These are phyloP conservation scores for Climacium dendroides DNA, from an alignment of 225 moss, liverwort and hornwort species.

Conservation along the genomic window DNA sequence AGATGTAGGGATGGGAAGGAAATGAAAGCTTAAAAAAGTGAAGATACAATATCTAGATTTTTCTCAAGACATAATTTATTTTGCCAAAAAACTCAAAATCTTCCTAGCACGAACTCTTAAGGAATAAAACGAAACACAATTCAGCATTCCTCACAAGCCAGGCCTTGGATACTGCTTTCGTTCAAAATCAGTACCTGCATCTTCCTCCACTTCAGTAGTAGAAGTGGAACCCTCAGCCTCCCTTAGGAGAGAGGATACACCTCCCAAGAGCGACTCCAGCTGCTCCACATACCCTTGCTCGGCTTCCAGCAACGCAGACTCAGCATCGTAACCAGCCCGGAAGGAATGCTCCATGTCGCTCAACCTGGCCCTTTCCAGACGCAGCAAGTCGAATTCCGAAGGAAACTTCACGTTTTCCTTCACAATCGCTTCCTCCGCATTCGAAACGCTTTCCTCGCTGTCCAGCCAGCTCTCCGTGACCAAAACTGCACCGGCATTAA, in stretches of 20 bases:
- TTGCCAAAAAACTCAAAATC: neutral
- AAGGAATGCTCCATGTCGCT: conserved; percentile 65
- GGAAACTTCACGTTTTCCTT: conserved; percentile 40
- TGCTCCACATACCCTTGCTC: conserved; percentile 6
- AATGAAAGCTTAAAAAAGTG: neutral
- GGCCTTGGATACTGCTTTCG: neutral
- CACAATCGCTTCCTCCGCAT: conserved; percentile 29
- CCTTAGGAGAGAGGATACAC: conserved; percentile 1
- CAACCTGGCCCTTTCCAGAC: conserved; percentile 78
- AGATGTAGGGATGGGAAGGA: neutral
- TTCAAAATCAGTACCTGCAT: conserved; percentile 1
- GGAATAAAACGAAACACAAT: neutral
- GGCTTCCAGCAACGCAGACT: conserved; percentile 20
- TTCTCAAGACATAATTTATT: neutral
- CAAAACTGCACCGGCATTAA: conserved; percentile 7
- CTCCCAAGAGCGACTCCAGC: conserved; percentile 10
- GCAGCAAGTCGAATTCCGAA: conserved; percentile 61
- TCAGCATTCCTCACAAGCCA: neutral
- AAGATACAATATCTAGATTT: neutral
- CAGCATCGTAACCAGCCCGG: conserved; percentile 13
- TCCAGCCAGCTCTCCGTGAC: conserved; percentile 46
- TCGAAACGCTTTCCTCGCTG: conserved; percentile 34
- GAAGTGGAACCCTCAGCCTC: neutral
- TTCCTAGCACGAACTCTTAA: neutral
- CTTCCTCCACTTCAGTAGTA: neutral